Conservation (phyloP, 1,139 yeast genomes). For the Geotrichum cucujoidarum region DNA sequence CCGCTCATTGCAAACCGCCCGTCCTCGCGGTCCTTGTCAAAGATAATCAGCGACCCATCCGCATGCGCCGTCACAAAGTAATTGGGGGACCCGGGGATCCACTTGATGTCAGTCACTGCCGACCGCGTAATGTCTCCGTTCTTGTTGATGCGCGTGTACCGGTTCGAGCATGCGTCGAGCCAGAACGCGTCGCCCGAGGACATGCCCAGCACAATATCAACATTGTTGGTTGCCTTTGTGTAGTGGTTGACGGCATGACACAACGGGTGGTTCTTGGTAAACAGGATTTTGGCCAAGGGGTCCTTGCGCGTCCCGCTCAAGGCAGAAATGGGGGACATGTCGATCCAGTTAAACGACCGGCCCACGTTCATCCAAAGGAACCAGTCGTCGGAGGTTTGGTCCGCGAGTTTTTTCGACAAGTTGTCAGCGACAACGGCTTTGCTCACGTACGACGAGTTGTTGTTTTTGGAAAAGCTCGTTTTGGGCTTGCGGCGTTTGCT, state of each 20-base stretch:
- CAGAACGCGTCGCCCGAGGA: conserved; percentile 51
- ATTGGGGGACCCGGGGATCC: conserved; percentile 42
- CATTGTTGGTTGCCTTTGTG: conserved; percentile 33
- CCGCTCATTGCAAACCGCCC: conserved; percentile 29
- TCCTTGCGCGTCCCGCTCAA: conserved; percentile 30
- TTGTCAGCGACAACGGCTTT: conserved; percentile 38
- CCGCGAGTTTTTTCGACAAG: conserved; percentile 33
- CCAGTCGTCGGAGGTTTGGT: conserved; percentile 26
- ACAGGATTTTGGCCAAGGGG: conserved; percentile 38
- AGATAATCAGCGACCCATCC: conserved; percentile 40
- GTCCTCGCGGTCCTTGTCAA: conserved; percentile 42
- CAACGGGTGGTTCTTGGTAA: conserved; percentile 40
- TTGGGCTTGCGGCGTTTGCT: conserved; percentile 31
- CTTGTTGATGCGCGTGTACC: conserved; percentile 50
- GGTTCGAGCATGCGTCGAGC: conserved; percentile 46
- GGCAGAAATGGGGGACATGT: conserved; percentile 21
- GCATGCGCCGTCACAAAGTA: conserved; percentile 41
- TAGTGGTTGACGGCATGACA: conserved; percentile 38
- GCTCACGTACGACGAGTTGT: conserved; percentile 39
- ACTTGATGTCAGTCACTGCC: conserved; percentile 38
- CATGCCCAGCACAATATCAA: conserved; percentile 50
- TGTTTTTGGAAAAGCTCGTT: conserved; percentile 36
- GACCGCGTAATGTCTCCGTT: conserved; percentile 39
- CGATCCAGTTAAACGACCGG: conserved; percentile 38
- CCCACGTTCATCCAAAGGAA: conserved; percentile 36